Evolutionary conservation across 805 yeast genomes (phyloP).

Genomic region (Alloascoidea hylecoeti): DNA sequence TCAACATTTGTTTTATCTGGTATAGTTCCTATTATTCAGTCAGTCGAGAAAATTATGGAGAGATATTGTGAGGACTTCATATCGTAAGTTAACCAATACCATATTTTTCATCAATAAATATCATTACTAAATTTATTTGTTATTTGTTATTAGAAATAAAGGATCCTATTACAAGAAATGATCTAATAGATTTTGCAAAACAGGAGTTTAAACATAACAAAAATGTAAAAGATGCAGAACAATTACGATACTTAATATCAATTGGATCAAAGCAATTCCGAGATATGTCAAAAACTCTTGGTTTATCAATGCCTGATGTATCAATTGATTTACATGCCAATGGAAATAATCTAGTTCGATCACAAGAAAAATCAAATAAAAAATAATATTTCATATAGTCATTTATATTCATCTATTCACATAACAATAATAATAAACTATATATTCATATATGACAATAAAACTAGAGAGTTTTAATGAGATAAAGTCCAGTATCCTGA

Average conservation of each 20-base stretch:
- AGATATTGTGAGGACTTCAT: constrained; percentile 15
- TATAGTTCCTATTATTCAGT: constrained; percentile 20
- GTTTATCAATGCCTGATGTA: constrained; percentile 2
- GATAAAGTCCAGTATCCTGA: constrained; percentile 4
- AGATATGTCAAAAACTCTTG: constrained; percentile 14
- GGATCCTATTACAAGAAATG: constrained; percentile 12
- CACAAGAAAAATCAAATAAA: too few species aligned
- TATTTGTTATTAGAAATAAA: constrained; percentile 4
- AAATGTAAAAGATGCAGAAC: constrained; percentile 13
- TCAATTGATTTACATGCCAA: too few species aligned
- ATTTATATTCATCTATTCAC: too few species aligned
- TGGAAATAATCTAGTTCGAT: too few species aligned
- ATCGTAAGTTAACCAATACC: constrained; percentile 8
- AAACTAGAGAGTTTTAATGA: too few species aligned
- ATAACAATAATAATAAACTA: too few species aligned
- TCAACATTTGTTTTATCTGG: too few species aligned
- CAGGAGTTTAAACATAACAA: constrained; percentile 16
- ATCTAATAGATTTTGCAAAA: constrained; percentile 18
- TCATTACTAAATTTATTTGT: neutral
- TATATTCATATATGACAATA: too few species aligned
- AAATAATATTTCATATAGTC: too few species aligned
- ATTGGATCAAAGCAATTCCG: constrained; percentile 18
- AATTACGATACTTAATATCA: constrained; percentile 16
- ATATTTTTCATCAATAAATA: neutral
- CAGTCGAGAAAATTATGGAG: constrained; percentile 19